Conservation (phyloP, 805 yeast species). For the Candida berthetii region DNA sequence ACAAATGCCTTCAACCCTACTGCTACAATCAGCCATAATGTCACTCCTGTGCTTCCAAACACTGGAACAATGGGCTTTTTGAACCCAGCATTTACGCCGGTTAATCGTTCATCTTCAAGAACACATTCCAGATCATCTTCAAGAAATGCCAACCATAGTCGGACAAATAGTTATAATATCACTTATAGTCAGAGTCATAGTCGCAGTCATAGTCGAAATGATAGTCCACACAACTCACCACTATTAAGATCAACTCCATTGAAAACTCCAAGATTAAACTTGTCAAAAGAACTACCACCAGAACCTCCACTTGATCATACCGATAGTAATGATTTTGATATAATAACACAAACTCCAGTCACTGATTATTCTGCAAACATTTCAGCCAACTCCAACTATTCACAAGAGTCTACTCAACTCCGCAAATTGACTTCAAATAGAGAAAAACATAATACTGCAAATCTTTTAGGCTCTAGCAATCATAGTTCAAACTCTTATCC, state of each 20-base stretch:
- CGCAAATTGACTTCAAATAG: background rate
- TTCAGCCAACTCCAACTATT: background rate
- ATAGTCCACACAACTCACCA: background rate
- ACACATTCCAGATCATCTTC: background rate
- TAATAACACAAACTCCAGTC: too few species aligned
- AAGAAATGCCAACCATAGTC: constrained; percentile 1
- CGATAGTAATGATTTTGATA: too few species aligned
- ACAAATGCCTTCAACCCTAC: background rate
- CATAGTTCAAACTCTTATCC: too few species aligned
- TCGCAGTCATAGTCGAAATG: too few species aligned
- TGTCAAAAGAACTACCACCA: background rate
- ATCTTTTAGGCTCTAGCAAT: too few species aligned
- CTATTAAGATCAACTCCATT: background rate
- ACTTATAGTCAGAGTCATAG: too few species aligned
- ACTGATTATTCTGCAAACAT: background rate
- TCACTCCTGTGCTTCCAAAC: constrained; percentile 5
- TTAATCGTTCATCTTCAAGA: constrained; percentile 4
- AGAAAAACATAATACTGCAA: background rate
- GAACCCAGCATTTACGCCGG: background rate
- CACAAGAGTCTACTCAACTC: background rate
- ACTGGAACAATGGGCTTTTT: background rate
- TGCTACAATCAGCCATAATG: constrained; percentile 7
- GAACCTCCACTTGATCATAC: background rate
- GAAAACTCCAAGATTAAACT: background rate
- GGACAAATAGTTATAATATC: too few species aligned